Base-by-base conservation (phyloP, 768 basidiomycete genomes). In the Mycena floridula region DNA sequence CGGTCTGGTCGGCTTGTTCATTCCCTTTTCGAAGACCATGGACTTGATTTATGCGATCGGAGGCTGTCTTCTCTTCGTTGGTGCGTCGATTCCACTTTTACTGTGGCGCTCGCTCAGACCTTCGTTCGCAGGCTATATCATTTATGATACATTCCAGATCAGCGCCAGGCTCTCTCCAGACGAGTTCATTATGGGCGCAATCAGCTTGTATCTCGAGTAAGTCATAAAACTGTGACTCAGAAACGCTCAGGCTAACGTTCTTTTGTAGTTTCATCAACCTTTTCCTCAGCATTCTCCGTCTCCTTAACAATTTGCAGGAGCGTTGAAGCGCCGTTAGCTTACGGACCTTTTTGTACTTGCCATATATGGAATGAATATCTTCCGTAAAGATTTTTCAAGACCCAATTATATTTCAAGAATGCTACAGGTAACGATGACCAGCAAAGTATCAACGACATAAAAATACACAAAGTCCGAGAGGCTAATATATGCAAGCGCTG, bases 161-260 rank as follows among this genome's bases (percentile, higher is more conserved):
- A 91, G 89, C 67, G 83, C 82, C 55, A 80, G 81, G 47, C 68
- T 96, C 16, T 89, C 87, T 2, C 90, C 92, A 3, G 96, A 99
- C 52, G 96, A 99, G 62, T 92, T 78, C 61, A 92, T 96, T 53
- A 69, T 96, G 69, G 95, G 84, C 26, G 75, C 90, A 15, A 85
- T 97, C 57, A 85, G 82, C 52, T 78, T 98, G n/a, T 98, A 97
- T 66, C 82, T 97, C 45, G 95, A 97, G 81, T 87, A 65, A 53
- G 82, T 82, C 8, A 16, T 38, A 21, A 42, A n/a, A n/a, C n/a
- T 26, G 3, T 41, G 3, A 23, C 23, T 39, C 8, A 13, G 38
- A 16, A 24, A 15, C 16, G 16, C n/a, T 39, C 2, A 22, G n/a
- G 8, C 38, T 39, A 22, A 39, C 22, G 18, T 43, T 58, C 44